phyloP scores from a whole-genome alignment of 306 rosid species.

The Clitoria ternatea region DNA sequence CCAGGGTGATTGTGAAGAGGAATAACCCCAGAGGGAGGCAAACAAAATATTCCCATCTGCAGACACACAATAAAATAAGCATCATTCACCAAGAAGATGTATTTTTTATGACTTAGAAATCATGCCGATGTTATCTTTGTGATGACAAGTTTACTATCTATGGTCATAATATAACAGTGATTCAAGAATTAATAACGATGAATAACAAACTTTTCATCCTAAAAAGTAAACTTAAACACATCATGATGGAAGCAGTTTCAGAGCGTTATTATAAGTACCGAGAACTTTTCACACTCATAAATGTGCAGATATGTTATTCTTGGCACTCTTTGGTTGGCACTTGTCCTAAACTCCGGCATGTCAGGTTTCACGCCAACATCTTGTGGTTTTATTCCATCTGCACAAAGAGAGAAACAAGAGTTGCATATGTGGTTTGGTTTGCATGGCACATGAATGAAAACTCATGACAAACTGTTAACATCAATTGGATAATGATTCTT shows the following conservation, averaged over 20 bases:
- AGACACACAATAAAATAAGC: not conserved
- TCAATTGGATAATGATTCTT: not conserved
- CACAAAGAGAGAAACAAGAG: conserved; percentile 20
- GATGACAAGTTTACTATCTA: not conserved
- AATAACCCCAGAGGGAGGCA: conserved; percentile 91
- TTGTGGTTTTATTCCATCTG: conserved; percentile 61
- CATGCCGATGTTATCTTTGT: no score
- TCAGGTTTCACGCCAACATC: conserved; percentile 71
- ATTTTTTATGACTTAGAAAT: no score
- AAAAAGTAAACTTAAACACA: not conserved
- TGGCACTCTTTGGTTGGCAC: conserved; percentile 29
- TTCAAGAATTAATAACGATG: no score
- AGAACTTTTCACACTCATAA: conserved; percentile 62
- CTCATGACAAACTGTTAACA: not conserved
- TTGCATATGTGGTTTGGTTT: conserved; percentile 28
- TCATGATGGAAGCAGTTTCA: not conserved
- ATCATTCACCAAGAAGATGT: no score
- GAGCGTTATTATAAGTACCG: conserved; percentile 43
- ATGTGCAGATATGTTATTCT: conserved; percentile 75
- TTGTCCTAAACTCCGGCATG: conserved; percentile 52
- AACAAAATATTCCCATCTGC: conserved; percentile 92
- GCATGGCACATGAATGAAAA: not conserved
- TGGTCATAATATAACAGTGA: no score
- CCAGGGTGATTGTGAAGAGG: conserved; percentile 98
- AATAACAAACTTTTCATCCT: no score